Conservation (phyloP, 108 stramenopile genomes). For the Nitzschia palea region DNA sequence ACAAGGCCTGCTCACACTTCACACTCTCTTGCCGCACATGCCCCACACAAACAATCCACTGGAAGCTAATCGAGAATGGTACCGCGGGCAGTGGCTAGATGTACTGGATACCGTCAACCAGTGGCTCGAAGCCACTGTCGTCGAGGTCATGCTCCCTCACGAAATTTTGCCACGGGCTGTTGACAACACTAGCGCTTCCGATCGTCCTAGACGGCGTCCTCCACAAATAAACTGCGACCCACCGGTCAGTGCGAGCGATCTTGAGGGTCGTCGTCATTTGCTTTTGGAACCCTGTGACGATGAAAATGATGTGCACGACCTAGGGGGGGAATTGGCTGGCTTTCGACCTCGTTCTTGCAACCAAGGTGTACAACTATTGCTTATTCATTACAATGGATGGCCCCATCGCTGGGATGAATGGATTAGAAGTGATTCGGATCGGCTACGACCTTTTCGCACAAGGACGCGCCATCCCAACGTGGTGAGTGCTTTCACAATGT, state of each 20-base stretch:
- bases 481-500: slow-evolving; percentile 10
- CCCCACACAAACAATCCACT: no score
- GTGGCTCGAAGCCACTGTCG: slow-evolving; percentile 96
- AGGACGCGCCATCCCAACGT: slow-evolving; percentile 67
- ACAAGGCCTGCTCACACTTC: slow-evolving; percentile 92
- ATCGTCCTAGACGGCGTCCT: slow-evolving; percentile 12
- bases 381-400: slow-evolving; percentile 99
- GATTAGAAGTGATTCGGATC: slow-evolving; percentile 83
- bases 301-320: slow-evolving; percentile 29
- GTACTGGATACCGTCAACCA: slow-evolving; percentile 95
- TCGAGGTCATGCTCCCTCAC: slow-evolving; percentile 75
- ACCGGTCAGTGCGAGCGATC: slow-evolving; percentile 71
- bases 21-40: slow-evolving; percentile 73
- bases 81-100: slow-evolving; percentile 95
- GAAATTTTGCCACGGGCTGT: slow-evolving; percentile 49
- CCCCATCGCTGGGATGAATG: slow-evolving; percentile 98
- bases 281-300: slow-evolving; percentile 66
- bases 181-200: background rate
- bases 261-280: slow-evolving; percentile 70
- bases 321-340: slow-evolving; percentile 31
- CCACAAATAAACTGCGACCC: slow-evolving; percentile 46
- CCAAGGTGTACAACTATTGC: slow-evolving; percentile 65
- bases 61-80: slow-evolving; percentile 77
- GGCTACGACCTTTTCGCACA: slow-evolving; percentile 88
- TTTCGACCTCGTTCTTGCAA: slow-evolving; percentile 52